Conservation (phyloP, 2,329 filamentous ascomycete species). For the Colletotrichum sublineola region DNA sequence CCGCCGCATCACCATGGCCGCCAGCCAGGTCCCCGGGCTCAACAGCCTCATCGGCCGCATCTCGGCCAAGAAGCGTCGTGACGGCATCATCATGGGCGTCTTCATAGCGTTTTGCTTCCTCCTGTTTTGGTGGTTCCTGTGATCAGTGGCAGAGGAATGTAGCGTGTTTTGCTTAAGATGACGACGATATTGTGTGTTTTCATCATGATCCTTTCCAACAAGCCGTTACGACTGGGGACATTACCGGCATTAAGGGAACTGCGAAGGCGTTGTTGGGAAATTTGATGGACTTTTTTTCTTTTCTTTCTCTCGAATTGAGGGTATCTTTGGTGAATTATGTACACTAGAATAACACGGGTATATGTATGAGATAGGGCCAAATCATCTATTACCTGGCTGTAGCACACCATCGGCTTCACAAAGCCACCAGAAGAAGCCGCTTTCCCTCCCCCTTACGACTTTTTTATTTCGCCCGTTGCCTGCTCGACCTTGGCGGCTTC, state of each 20-base stretch:
- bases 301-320: slow-evolving; percentile 30
- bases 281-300: slow-evolving; percentile 6
- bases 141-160: slow-evolving; percentile 45
- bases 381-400: slow-evolving; percentile 7
- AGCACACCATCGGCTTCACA: slow-evolving; percentile 14
- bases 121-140: slow-evolving; percentile 84
- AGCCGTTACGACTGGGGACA: slow-evolving; percentile 39
- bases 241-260: slow-evolving; percentile 41
- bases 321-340: slow-evolving; percentile 43
- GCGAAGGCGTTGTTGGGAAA: slow-evolving; percentile 41
- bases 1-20: slow-evolving; percentile 87
- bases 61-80: slow-evolving; percentile 92
- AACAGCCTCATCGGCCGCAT: slow-evolving; percentile 94
- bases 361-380: slow-evolving; percentile 26
- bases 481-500: slow-evolving; percentile 20
- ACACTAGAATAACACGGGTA: slow-evolving; percentile 42
- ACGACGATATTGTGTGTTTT: slow-evolving; percentile 22
- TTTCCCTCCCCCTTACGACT: slow-evolving; percentile 2
- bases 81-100: slow-evolving; percentile 90
- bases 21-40: slow-evolving; percentile 91
- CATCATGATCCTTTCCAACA: slow-evolving; percentile 27
- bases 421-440: slow-evolving; percentile 22
- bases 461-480: slow-evolving; percentile 4
- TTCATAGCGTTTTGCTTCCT: slow-evolving; percentile 96
- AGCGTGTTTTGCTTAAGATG: slow-evolving; percentile 8